Evolutionary conservation across 1,284 basidiomycete genomes (phyloP), one percentile per base, ranked within the genome.

Genomic region (Heliocybe sulcata): DNA sequence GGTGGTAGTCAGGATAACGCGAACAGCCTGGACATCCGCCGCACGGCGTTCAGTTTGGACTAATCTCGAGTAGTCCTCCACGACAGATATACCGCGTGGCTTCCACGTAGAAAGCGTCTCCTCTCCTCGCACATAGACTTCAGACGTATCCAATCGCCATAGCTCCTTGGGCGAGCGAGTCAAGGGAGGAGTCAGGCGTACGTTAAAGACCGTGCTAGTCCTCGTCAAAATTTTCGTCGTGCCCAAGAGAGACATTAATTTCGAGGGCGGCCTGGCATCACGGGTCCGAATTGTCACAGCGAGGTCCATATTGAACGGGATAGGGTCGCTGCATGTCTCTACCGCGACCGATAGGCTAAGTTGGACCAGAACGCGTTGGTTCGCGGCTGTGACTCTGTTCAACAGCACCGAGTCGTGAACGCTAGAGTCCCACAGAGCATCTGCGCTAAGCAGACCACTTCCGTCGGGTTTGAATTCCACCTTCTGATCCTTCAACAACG

Each of bases 141-240:
- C 88, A 16, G 90, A 86, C 1, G 96, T 98, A 72, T 98, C 94
- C 53, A 98, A 76, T 51, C 94, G 77, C 95, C 96, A 98, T 11
- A 98, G 77, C 58, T 98, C 95, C 65, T 84, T 83, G 1, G 92
- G 82, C 1, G 88, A 93, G 45, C 92, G 86, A 8, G 92, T 95
- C 59, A 93, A 72, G 2, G 92, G 90, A 11, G 96, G 94, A 2
- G 83, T 83, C 25, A 98, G 76, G 50, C 82, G 81, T 35, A 98
- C 80, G 27, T 75, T 81, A 72, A 95, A 98, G 38, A 96, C 79
- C 14, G 83, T 84, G 63, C 85, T 93, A 31, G 85, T 84, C 73
- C 90, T 90, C 22, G 81, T 76, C 22, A 88, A 73, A 42, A 87
- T 81, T 67, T 87, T 89, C 58, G 80, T 83, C 12, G 88, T 85